Evolutionary conservation across 2,329 filamentous ascomycete genomes (phyloP).

Genomic region (Ascochyta koolunga): DNA sequence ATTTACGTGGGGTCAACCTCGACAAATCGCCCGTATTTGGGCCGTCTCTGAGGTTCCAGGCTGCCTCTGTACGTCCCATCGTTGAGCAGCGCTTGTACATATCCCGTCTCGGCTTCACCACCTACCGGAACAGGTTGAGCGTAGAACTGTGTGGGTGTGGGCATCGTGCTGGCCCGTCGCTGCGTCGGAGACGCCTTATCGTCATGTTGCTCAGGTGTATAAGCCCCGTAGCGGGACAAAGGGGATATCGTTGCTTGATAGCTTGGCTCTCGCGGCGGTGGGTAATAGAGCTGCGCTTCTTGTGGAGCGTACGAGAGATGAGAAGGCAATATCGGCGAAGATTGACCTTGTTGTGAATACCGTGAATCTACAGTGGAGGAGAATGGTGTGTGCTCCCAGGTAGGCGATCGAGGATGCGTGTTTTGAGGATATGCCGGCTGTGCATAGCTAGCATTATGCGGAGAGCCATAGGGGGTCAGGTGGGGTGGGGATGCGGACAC

Average conservation of each 20-base stretch:
- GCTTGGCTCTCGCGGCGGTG: slow-evolving; percentile 30
- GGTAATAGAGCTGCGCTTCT: slow-evolving; percentile 38
- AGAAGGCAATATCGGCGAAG: slow-evolving; percentile 27
- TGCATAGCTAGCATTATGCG: not conserved
- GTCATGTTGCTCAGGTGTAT: slow-evolving; percentile 27
- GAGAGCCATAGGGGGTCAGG: slow-evolving; percentile 6
- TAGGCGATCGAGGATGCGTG: slow-evolving; percentile 19
- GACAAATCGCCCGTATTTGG: slow-evolving; percentile 13
- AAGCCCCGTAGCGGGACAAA: slow-evolving; percentile 23
- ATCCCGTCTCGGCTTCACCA: not conserved
- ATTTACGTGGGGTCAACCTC: slow-evolving; percentile 15
- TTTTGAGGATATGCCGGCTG: slow-evolving; percentile 20
- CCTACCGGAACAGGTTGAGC: slow-evolving; percentile 28
- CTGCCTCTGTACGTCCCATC: not conserved
- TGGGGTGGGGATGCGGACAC: slow-evolving; percentile 22
- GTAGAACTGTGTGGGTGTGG: slow-evolving; percentile 46
- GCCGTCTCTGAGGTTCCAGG: slow-evolving; percentile 3
- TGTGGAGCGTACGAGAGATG: slow-evolving; percentile 14
- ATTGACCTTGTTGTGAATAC: slow-evolving; percentile 34
- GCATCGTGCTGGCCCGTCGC: slow-evolving; percentile 12
- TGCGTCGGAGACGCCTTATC: slow-evolving; percentile 16
- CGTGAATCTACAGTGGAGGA: slow-evolving; percentile 21
- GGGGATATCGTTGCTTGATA: slow-evolving; percentile 20
- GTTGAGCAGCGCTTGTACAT: not conserved
- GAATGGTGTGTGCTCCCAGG: slow-evolving; percentile 31